Evolutionary conservation across 371 early-diverging fungal species (phyloP).

Genomic region (Mucor ambiguus): DNA sequence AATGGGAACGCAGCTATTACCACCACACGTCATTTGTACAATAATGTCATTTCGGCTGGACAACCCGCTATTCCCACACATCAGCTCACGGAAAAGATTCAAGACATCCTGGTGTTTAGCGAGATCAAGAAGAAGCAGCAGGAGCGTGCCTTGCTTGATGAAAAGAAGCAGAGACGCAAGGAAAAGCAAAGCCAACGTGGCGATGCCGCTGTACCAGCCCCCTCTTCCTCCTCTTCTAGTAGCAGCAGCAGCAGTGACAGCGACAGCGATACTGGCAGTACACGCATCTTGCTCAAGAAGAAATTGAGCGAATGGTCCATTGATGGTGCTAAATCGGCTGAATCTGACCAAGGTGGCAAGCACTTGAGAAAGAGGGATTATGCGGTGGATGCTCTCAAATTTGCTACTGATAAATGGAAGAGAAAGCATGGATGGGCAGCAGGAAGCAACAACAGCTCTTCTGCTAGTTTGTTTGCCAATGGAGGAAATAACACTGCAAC

Average conservation of each 20-base stretch:
- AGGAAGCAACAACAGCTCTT: slow-evolving; percentile 10
- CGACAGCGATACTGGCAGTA: slow-evolving; percentile 18
- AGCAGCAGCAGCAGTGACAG: slow-evolving; percentile 21
- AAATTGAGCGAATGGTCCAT: slow-evolving; percentile 32
- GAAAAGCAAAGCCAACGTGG: slow-evolving; percentile 10
- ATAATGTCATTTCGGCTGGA: slow-evolving; percentile 2
- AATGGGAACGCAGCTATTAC: neutral
- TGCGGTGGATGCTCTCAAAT: slow-evolving; percentile 29
- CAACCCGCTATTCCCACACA: slow-evolving; percentile 26
- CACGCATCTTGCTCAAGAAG: slow-evolving; percentile 15
- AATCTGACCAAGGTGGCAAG: neutral
- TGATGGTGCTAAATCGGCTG: neutral
- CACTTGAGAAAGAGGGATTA: slow-evolving; percentile 32
- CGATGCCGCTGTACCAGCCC: neutral
- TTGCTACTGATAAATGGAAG: slow-evolving; percentile 43
- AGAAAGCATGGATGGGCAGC: slow-evolving; percentile 35
- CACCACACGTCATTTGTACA: neutral
- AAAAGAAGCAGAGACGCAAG: neutral
- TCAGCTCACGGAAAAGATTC: slow-evolving; percentile 34
- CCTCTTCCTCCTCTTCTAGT: neutral
- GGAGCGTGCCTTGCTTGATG: neutral
- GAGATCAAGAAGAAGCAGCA: slow-evolving; percentile 30
- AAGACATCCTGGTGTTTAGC: slow-evolving; percentile 33
- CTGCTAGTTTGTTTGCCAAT: slow-evolving; percentile 1
- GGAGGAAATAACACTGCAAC: neutral